Conservation (phyloP, 768 basidiomycete genomes). For the Pleurotus tuber-regium region DNA sequence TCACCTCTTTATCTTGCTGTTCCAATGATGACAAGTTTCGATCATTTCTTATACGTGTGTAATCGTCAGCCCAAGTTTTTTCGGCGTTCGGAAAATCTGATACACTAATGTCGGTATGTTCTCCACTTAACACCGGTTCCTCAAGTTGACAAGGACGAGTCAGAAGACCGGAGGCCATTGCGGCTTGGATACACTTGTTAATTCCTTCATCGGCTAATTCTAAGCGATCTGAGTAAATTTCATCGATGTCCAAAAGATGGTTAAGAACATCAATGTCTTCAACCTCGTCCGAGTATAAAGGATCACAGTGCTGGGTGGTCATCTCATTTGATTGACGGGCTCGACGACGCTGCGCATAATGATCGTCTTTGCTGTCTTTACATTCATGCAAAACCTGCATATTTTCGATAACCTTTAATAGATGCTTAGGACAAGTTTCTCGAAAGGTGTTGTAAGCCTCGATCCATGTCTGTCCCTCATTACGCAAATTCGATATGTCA, state of each 20-base stretch:
- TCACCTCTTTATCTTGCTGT: too few relatives aligned
- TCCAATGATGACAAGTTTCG: too few relatives aligned
- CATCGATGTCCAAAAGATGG: constrained; percentile 15
- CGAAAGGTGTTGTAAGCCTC: constrained; percentile 25
- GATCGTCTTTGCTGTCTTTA: constrained; percentile 29
- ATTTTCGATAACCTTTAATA: constrained; percentile 28
- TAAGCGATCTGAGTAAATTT: too few relatives aligned
- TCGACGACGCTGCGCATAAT: constrained; percentile 21
- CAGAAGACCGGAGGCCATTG: too few relatives aligned
- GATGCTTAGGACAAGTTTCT: neutral
- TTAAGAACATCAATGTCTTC: constrained; percentile 16
- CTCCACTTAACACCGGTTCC: too few relatives aligned
- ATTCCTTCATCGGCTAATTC: too few relatives aligned
- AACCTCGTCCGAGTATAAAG: constrained; percentile 1
- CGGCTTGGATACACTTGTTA: too few relatives aligned
- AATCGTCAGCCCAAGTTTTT: too few relatives aligned
- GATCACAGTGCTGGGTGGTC: constrained; percentile 10
- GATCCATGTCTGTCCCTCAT: constrained; percentile 20
- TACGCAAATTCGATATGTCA: constrained; percentile 20
- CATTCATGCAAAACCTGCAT: constrained; percentile 43
- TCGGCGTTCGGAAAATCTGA: too few relatives aligned
- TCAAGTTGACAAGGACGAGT: too few relatives aligned
- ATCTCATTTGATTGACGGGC: constrained; percentile 7
- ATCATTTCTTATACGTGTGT: too few relatives aligned
- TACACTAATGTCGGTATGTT: too few relatives aligned